Evolutionary conservation across 352 stramenopile genomes (phyloP), one percentile per base, ranked within the genome.

Genomic region (Phytopythium chamaehyphon): DNA sequence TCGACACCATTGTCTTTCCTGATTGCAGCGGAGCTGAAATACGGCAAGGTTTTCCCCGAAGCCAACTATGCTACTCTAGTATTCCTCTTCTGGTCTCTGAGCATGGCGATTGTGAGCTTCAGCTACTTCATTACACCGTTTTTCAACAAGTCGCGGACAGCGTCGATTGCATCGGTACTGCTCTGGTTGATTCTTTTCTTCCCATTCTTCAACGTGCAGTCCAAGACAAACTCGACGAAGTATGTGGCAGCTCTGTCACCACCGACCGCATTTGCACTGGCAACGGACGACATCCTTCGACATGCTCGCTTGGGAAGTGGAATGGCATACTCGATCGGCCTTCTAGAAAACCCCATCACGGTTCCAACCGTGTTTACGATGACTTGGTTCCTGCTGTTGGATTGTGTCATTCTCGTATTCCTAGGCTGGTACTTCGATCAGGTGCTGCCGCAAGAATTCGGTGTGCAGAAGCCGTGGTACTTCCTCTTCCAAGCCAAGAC

Each of bases 391-490:
- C 52, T 91, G 5, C 35, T 89, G 18, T 43, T 96, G 1, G 95
- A 98, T 58, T 66, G 81, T 0, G 24, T 95, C 12, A 23, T 98
- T 4, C 90, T 97, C 22, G 67, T 86, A 14, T 24, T 76, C 0
- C 43, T 98, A 0, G 91, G 83, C 5, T 96, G 79, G 74, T 98
- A 98, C 65, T 67, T 98, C 8, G 90, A 97, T 51, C 77, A 96
- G 51, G 87, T 98, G 1, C 50, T 98, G 10, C 95, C 95, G 1
- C 84, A 89, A 40, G 73, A 97, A 54, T 98, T 87, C 54, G 95
- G 93, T 7, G 78, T 93, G 14, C 59, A 60, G 8, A 82, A 90
- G 47, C 90, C 88, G 0, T 98, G 89, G 81, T 85, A 97, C 57
- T 98, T 98, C 61, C 51, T 93, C 3, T 78, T 96, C 38, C 55